These are phyloP conservation scores for Citrus cavaleriei DNA, from an alignment of 345 rosid species.

Conservation along the genomic window DNA sequence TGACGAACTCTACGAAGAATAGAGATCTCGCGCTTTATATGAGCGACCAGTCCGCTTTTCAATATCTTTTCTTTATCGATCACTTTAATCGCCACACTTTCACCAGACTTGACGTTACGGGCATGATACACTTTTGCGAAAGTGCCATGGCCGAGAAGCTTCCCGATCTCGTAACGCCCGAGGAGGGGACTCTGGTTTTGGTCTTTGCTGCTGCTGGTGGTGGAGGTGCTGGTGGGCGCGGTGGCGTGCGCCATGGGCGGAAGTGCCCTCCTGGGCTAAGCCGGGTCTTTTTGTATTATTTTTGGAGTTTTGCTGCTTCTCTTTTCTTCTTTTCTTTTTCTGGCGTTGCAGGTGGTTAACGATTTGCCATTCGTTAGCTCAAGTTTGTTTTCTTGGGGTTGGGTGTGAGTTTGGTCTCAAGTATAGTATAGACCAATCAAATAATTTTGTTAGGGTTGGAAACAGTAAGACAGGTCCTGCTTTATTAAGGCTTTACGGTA, in stretches of 20 bases:
- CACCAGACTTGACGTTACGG: constrained; percentile 45
- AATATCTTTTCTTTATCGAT: constrained; percentile 75
- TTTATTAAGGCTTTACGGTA: too few species aligned
- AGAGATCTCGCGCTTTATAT: constrained; percentile 76
- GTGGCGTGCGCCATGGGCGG: constrained; percentile 5
- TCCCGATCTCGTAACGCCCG: constrained; percentile 68
- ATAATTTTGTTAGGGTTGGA: background rate
- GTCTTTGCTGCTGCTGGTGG: constrained; percentile 18
- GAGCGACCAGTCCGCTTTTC: constrained; percentile 61
- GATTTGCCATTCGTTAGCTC: background rate
- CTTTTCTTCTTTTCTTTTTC: too few species aligned
- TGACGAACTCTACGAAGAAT: constrained; percentile 88
- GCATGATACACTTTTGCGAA: constrained; percentile 90
- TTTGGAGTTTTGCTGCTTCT: background rate
- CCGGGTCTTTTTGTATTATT: too few species aligned
- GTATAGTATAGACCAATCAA: background rate
- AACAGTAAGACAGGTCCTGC: too few species aligned
- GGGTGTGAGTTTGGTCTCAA: too few species aligned
- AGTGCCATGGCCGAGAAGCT: constrained; percentile 78
- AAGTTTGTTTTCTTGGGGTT: background rate
- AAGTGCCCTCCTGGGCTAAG: background rate
- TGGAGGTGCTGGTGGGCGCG: constrained; percentile 4
- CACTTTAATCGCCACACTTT: constrained; percentile 67
- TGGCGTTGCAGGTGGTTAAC: background rate
- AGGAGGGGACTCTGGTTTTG: constrained; percentile 50